phyloP scores from a whole-genome alignment of 306 rosid species.

The Alnus glutinosa region DNA sequence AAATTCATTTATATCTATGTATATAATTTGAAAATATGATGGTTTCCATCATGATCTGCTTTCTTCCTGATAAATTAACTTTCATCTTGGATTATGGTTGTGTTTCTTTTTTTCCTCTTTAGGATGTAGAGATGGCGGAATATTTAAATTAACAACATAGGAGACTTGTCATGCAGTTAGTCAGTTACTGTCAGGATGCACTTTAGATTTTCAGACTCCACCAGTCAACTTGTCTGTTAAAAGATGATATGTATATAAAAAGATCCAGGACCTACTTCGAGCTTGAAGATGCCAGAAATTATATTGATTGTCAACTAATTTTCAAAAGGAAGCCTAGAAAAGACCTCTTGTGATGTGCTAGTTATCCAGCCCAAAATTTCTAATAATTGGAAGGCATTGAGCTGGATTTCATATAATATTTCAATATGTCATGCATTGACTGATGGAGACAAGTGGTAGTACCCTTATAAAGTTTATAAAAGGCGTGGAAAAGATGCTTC shows the following conservation, averaged over 20 bases:
- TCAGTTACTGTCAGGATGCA: background rate
- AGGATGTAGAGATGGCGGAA: background rate
- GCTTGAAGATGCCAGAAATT: background rate
- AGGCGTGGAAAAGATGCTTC: too few relatives aligned
- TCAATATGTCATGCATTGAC: too few relatives aligned
- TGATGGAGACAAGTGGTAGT: too few relatives aligned
- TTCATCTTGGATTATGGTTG: background rate
- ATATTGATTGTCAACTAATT: background rate
- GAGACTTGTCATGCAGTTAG: background rate
- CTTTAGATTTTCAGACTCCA: background rate
- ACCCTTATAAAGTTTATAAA: too few relatives aligned
- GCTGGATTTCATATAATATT: too few relatives aligned
- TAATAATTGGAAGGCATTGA: background rate
- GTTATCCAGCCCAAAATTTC: background rate
- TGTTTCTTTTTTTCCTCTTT: background rate
- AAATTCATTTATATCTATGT: constrained; percentile 13
- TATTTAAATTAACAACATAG: background rate
- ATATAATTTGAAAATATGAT: background rate
- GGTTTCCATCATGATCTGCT: background rate
- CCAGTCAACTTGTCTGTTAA: background rate
- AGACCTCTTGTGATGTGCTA: background rate
- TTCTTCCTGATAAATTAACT: constrained; percentile 1
- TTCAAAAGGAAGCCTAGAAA: background rate
- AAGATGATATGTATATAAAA: background rate
- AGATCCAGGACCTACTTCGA: background rate